Percentiles rank a stretch among this genome's conserved stretches.
phyloP scores from a whole-genome alignment of 495 filamentous ascomycete genomes.

The Trichoderma parareesei region DNA sequence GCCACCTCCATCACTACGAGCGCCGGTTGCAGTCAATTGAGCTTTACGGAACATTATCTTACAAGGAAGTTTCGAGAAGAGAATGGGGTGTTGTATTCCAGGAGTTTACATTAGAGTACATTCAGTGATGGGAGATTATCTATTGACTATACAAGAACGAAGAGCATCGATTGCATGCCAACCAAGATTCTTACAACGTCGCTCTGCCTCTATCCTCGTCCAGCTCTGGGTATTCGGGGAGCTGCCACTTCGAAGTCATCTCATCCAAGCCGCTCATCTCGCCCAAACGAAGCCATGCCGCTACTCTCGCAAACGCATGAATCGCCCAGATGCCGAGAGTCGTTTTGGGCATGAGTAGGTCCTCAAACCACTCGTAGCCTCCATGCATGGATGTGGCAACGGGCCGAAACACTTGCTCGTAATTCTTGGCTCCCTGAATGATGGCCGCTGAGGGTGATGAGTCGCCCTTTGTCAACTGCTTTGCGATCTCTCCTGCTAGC shows the following conservation, averaged over 20 bases:
- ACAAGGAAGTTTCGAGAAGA: no score
- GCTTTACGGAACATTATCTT: no score
- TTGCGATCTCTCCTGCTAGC: conserved; percentile 45
- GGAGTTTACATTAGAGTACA: no score
- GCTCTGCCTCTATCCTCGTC: background rate
- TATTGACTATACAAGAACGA: background rate
- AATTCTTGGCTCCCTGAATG: conserved; percentile 15
- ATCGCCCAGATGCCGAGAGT: conserved; percentile 12
- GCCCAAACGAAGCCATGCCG: conserved; percentile 12
- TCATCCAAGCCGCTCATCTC: conserved; percentile 5
- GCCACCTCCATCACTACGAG: no score
- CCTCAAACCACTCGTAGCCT: background rate
- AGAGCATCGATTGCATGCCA: background rate
- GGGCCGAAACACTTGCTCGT: conserved; percentile 18
- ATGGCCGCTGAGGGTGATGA: conserved; percentile 13
- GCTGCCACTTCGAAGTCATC: background rate
- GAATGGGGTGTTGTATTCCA: no score
- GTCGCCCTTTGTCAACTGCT: conserved; percentile 16
- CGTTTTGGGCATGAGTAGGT: conserved; percentile 12
- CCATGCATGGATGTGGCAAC: conserved; percentile 15
- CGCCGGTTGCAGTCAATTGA: no score
- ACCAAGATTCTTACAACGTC: background rate
- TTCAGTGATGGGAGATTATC: no score
- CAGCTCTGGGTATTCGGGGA: background rate
- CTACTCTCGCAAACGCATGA: conserved; percentile 10